Evolutionary conservation across 2,329 filamentous ascomycete species (phyloP).

Genomic region (Aspergillus felis): DNA sequence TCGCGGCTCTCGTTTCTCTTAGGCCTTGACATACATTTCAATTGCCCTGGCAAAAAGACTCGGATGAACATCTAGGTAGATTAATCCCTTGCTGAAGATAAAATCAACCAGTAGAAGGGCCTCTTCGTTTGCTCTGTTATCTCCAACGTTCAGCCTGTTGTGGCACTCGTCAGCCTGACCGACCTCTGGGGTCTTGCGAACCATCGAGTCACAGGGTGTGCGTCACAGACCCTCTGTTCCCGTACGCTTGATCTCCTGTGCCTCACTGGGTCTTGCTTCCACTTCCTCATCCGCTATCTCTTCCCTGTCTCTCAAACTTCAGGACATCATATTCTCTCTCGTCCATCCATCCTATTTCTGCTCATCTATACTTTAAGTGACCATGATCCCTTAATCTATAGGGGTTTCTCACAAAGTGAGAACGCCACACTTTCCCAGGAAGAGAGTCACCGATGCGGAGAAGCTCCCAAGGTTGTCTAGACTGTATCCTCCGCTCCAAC

Average conservation of each 20-base stretch:
- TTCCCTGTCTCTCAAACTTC: neutral
- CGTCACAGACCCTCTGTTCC: conserved; percentile 34
- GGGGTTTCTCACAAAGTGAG: conserved; percentile 23
- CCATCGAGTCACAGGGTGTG: conserved; percentile 41
- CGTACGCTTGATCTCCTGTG: conserved; percentile 9
- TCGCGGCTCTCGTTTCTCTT: neutral
- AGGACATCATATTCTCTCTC: conserved; percentile 6
- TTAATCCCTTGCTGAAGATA: conserved; percentile 2
- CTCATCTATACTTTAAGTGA: conserved; percentile 4
- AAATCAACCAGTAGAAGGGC: neutral
- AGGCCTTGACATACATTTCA: neutral
- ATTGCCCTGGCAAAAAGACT: neutral
- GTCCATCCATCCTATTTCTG: neutral
- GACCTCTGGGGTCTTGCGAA: conserved; percentile 12
- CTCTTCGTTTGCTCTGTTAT: neutral
- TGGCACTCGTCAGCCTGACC: conserved; percentile 12
- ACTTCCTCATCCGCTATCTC: conserved; percentile 8
- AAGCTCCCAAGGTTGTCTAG: conserved; percentile 34
- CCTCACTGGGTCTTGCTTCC: conserved; percentile 13
- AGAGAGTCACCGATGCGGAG: conserved; percentile 34
- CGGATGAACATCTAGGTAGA: neutral
- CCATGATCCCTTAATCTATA: conserved; percentile 21
- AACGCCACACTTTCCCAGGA: conserved; percentile 24
- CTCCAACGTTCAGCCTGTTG: neutral
- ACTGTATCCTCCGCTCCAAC: conserved; percentile 25